Conservation (phyloP, 2,329 filamentous ascomycete genomes). For the Scedosporium boydii region DNA sequence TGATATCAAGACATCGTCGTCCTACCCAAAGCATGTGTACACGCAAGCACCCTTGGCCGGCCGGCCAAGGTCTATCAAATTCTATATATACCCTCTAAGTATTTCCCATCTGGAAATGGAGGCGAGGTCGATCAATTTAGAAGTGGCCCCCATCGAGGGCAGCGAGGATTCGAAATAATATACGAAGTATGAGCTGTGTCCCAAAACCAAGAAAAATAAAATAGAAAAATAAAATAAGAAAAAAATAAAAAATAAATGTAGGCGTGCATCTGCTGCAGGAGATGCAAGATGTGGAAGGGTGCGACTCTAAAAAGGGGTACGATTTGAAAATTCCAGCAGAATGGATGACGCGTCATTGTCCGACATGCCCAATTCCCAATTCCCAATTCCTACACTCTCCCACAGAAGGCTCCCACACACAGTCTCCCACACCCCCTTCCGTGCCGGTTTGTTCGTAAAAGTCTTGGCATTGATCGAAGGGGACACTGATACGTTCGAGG, state of each 20-base stretch:
- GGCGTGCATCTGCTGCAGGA: background rate
- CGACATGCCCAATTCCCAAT: background rate
- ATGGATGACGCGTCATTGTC: slow-evolving; percentile 5
- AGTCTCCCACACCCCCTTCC: background rate
- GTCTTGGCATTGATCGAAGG: no score
- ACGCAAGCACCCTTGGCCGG: background rate
- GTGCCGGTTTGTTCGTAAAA: no score
- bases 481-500: no score
- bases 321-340: background rate
- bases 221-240: no score
- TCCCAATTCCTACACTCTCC: background rate
- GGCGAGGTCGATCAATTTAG: background rate
- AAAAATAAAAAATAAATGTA: no score
- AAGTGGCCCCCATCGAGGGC: no score
- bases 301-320: background rate
- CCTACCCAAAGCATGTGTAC: background rate
- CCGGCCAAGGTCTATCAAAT: no score
- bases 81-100: no score
- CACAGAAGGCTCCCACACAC: background rate
- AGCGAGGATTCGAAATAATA: background rate
- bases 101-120: no score
- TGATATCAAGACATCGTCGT: background rate
- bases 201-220: background rate
- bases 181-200: background rate
- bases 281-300: background rate